Evolutionary conservation across 345 rosid genomes (phyloP), one percentile per base, ranked within the genome.

Genomic region (Populus alba): DNA sequence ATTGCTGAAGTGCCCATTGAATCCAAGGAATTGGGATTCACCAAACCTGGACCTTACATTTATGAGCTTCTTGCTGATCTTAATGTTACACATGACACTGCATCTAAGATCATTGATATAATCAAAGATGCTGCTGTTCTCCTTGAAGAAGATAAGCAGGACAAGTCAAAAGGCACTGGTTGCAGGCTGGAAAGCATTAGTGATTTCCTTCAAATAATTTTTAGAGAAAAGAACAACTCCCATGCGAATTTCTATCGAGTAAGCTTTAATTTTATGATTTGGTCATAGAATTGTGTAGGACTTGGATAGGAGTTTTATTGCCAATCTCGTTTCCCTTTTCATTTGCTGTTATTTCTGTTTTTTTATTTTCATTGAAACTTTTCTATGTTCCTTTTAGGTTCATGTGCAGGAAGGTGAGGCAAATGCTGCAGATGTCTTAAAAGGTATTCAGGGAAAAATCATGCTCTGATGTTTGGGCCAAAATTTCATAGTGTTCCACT

Each of bases 31-130:
- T 77, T 89, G 70, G 99, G 99, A 72, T 96, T 91, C 83, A 92
- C 97, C 63, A 89, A 85, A 91, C 97, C 99, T 37, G 98, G 99
- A 80, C 90, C 92, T 43, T 94, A 91, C 88, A 89, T 94, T 37
- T 94, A 92, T 85, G 93, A 94, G 77, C 73, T 96, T 78, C 93
- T 94, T 73, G 81, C 88, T 74, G 93, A 89, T 73, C 95, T 96
- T 62, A 93, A 94, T 84, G 90, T 96, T 81, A 92, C 92, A 25
- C 87, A 85, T 66, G 89, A 89, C 74, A 96, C 98, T 85, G 88
- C 92, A 70, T 82, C 89, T 74, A 91, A 91, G 82, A 91, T 94
- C 80, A 89, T 89, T 70, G 86, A 76, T 74, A 92, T 84, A 61
- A 84, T 92, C 59, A 93, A 94, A 88, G 93, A 89, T 67, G 99